Evolutionary conservation across 495 filamentous ascomycete species (phyloP).

Genomic region (Penicillium maclennaniae): DNA sequence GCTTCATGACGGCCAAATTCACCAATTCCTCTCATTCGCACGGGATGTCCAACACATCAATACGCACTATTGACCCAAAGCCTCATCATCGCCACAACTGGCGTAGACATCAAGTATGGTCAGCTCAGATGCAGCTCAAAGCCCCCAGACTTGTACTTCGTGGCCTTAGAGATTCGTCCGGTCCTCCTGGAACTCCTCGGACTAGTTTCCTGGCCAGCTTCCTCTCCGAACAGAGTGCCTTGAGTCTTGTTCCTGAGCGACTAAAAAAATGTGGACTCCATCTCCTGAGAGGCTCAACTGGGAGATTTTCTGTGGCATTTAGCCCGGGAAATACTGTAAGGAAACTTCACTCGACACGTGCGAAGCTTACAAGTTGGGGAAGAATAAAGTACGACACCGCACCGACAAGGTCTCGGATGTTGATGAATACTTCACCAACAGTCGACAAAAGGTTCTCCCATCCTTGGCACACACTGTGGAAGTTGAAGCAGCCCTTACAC

Average conservation of each 20-base stretch:
- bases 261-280: background rate
- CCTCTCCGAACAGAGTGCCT: constrained; percentile 16
- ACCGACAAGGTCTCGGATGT: background rate
- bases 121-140: constrained; percentile 36
- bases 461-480: background rate
- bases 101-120: constrained; percentile 34
- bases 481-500: background rate
- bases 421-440: background rate
- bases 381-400: constrained; percentile 9
- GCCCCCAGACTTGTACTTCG: constrained; percentile 6
- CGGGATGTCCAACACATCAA: background rate
- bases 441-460: background rate
- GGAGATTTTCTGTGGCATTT: background rate
- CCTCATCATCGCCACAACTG: background rate
- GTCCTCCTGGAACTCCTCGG: constrained; percentile 38
- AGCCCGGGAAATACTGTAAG: background rate
- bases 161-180: constrained; percentile 18
- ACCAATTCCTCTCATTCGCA: background rate
- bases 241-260: background rate
- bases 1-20: background rate
- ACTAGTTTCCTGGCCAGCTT: constrained; percentile 27
- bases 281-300: background rate
- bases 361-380: background rate
- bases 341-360: background rate
- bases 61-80: background rate